Percentiles rank a stretch among this genome's conserved stretches.
Evolutionary conservation across 768 basidiomycete genomes (phyloP).

Genomic region (Tubosaeta sp.): DNA sequence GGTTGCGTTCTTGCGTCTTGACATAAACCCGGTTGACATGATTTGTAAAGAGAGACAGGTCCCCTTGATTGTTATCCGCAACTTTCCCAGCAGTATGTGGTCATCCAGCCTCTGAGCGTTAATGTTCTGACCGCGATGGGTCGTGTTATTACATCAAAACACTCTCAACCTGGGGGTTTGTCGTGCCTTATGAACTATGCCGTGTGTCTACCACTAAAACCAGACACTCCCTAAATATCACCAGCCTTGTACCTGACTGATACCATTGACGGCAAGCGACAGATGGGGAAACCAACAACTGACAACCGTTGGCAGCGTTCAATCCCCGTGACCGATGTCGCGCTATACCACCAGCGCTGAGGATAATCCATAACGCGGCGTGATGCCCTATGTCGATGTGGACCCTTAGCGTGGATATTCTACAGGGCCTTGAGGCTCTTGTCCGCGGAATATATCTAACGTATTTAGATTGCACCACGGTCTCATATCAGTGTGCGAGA

Average conservation of each 20-base stretch:
- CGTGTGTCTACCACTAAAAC: not conserved
- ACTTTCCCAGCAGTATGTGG: not conserved
- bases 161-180: not conserved
- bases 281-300: not conserved
- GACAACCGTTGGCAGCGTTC: not conserved
- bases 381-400: not conserved
- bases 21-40: not conserved
- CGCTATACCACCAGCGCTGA: not conserved
- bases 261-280: not conserved
- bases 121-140: not conserved
- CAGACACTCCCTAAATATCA: not conserved
- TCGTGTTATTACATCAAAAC: not conserved
- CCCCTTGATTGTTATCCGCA: not conserved
- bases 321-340: not conserved
- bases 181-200: not conserved
- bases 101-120: not conserved
- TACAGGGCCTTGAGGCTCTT: not conserved
- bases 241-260: not conserved
- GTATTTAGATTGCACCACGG: not conserved
- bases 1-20: conserved; percentile 2
- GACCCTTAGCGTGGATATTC: not conserved
- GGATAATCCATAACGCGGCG: not conserved
- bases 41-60: not conserved
- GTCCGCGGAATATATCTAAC: not conserved
- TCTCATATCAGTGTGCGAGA: not conserved